Evolutionary conservation across 2,329 filamentous ascomycete genomes (phyloP).

Genomic region (Diaporthe sp.): DNA sequence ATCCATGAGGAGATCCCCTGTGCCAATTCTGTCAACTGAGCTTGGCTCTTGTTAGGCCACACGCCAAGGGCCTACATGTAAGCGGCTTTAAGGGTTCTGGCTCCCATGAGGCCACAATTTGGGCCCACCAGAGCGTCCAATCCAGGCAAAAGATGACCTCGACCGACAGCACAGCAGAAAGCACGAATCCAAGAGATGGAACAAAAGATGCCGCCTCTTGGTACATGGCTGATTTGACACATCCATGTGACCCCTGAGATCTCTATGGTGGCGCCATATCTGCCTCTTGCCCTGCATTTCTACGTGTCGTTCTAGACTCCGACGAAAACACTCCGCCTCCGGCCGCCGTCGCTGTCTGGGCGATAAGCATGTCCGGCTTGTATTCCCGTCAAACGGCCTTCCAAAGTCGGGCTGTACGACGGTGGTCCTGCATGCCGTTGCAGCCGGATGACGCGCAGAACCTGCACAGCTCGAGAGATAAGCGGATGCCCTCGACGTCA

Average conservation of each 20-base stretch:
- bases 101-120: constrained; percentile 24
- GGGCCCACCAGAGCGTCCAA: constrained; percentile 5
- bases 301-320: neutral
- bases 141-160: neutral
- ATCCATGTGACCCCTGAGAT: constrained; percentile 2
- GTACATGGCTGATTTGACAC: constrained; percentile 13
- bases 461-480: neutral
- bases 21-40: constrained; percentile 29
- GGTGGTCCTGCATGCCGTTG: neutral
- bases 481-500: neutral
- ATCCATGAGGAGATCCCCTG: constrained; percentile 27
- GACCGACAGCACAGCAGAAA: constrained; percentile 6
- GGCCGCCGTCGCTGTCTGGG: neutral
- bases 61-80: constrained; percentile 9
- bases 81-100: neutral
- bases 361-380: neutral
- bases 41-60: constrained; percentile 24
- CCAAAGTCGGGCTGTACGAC: neutral
- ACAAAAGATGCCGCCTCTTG: constrained; percentile 23
- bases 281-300: neutral
- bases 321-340: constrained; percentile 2
- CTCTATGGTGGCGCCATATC: constrained; percentile 4
- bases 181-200: constrained; percentile 8
- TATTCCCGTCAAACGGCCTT: neutral
- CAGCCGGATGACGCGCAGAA: constrained; percentile 31